Percentiles rank a stretch among this genome's conserved stretches.
These are phyloP conservation scores for Trametes versicolor DNA, from an alignment of 1,284 basidiomycete species.

Conservation along the genomic window DNA sequence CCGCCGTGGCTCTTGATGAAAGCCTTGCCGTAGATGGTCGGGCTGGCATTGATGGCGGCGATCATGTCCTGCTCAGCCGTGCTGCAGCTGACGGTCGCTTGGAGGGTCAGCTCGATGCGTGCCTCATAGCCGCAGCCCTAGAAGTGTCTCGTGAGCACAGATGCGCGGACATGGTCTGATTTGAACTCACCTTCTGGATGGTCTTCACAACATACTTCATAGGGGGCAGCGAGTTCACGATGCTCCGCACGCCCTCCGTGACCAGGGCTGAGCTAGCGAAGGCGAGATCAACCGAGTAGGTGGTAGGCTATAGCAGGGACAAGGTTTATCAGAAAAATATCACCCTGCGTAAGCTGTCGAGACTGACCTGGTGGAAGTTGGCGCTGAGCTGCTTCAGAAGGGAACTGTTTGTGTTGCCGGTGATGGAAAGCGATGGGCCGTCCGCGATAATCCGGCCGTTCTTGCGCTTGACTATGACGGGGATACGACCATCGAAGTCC, in stretches of 20 bases:
- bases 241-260: conserved; percentile 5
- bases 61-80: conserved; percentile 23
- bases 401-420: too few species aligned
- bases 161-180: background rate
- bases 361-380: background rate
- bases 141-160: background rate
- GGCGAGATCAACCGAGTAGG: conserved; percentile 20
- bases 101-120: conserved; percentile 15
- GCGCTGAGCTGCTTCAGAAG: background rate
- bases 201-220: conserved; percentile 17
- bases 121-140: conserved; percentile 21
- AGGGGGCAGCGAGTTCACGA: conserved; percentile 6
- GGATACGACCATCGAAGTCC: conserved; percentile 6
- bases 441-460: conserved; percentile 2
- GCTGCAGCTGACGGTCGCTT: conserved; percentile 16
- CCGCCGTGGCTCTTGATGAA: conserved; percentile 22
- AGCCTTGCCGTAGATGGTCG: conserved; percentile 10
- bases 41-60: conserved; percentile 20
- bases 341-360: too few species aligned
- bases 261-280: conserved; percentile 17
- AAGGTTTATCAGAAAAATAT: background rate
- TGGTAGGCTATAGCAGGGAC: background rate
- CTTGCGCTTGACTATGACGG: conserved; percentile 12
- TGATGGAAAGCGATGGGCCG: conserved; percentile 7
- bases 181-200: conserved; percentile 9